These are phyloP conservation scores for Monilinia vaccinii-corymbosi DNA, from an alignment of 2,329 filamentous ascomycete species.

Conservation along the genomic window DNA sequence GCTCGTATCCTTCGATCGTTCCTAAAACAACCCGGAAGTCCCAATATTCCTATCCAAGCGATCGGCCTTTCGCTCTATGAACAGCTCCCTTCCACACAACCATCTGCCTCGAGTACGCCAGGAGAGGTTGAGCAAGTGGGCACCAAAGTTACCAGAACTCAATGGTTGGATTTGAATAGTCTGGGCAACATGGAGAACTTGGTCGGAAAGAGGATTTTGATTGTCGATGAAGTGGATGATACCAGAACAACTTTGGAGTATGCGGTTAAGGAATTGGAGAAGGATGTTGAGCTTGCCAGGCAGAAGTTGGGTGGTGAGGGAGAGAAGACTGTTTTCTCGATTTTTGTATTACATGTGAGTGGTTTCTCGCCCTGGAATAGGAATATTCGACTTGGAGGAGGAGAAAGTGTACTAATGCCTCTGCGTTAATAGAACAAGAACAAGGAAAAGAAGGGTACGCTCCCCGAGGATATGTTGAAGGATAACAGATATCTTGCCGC, in stretches of 20 bases:
- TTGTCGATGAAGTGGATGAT: conserved; percentile 94
- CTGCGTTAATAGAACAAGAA: conserved; percentile 69
- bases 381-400: not conserved
- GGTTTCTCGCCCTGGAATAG: not conserved
- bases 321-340: conserved; percentile 80
- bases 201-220: conserved; percentile 83
- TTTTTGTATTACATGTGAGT: conserved; percentile 85
- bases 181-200: conserved; percentile 78
- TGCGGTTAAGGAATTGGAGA: conserved; percentile 83
- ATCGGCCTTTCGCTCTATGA: conserved; percentile 98
- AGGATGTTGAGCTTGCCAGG: conserved; percentile 80
- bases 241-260: conserved; percentile 92
- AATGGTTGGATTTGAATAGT: conserved; percentile 89
- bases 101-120: conserved; percentile 39
- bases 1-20: conserved; percentile 96
- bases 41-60: conserved; percentile 98
- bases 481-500: conserved; percentile 73
- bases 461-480: conserved; percentile 70
- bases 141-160: conserved; percentile 91
- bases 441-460: conserved; percentile 83
- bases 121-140: conserved; percentile 58
- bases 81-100: conserved; percentile 52
- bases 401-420: not conserved
- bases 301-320: conserved; percentile 59
- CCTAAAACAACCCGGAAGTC: conserved; percentile 74